These are phyloP conservation scores for Darksidea phi DNA, from an alignment of 495 filamentous ascomycete species.

Conservation along the genomic window DNA sequence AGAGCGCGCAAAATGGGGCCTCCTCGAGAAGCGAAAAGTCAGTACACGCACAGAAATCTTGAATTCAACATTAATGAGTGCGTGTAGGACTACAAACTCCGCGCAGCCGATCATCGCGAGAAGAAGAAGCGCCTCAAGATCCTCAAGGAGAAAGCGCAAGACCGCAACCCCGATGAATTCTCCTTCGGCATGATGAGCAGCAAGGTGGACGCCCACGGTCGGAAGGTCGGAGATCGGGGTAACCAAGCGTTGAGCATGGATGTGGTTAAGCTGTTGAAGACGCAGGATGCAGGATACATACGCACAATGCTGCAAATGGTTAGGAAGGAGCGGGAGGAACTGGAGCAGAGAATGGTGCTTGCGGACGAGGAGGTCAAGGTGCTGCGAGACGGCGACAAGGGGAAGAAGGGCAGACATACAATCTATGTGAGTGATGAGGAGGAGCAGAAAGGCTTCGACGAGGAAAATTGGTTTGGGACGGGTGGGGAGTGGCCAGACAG, in stretches of 20 bases:
- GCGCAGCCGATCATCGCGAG: constrained; percentile 80
- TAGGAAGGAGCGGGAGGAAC: constrained; percentile 57
- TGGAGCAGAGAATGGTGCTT: constrained; percentile 55
- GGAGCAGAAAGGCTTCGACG: constrained; percentile 50
- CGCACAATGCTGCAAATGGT: constrained; percentile 63
- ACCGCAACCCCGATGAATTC: constrained; percentile 96
- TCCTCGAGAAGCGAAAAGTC: constrained; percentile 87
- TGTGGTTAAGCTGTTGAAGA: constrained; percentile 85
- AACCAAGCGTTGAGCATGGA: constrained; percentile 59
- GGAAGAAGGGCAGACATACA: constrained; percentile 46
- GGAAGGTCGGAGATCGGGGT: constrained; percentile 55
- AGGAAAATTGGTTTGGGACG: constrained; percentile 43
- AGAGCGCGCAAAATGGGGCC: constrained; percentile 77
- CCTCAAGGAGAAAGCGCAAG: constrained; percentile 74
- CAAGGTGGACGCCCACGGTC: constrained; percentile 63
- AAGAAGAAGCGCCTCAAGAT: constrained; percentile 79
- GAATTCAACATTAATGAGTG: background rate
- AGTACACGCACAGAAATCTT: constrained; percentile 44
- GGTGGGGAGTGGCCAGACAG: constrained; percentile 38
- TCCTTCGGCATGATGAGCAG: constrained; percentile 82
- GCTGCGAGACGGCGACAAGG: constrained; percentile 41
- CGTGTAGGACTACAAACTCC: constrained; percentile 80
- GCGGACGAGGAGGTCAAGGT: constrained; percentile 31
- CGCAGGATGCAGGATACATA: constrained; percentile 89
- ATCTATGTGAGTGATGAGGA: constrained; percentile 58